Conservation (phyloP, 2,329 filamentous ascomycete genomes). For the Aspergillus puulaauensis region DNA sequence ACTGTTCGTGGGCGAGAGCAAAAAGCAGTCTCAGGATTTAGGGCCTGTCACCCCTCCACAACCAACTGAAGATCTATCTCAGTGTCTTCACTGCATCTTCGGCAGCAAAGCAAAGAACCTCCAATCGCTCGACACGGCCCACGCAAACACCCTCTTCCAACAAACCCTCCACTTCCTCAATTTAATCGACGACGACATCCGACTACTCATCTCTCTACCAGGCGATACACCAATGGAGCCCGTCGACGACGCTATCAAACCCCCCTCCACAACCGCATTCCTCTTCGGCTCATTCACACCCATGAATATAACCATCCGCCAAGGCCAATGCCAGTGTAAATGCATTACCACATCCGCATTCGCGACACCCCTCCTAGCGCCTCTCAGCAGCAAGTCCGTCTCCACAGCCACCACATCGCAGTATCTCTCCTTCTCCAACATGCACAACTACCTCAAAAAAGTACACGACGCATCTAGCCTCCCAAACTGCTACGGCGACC, state of each 20-base stretch:
- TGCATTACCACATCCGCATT: not conserved
- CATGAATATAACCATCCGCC: not conserved
- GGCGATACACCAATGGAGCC: not conserved
- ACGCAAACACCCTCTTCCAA: not conserved
- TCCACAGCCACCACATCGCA: not conserved
- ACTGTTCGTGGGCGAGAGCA: not conserved
- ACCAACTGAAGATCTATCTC: not conserved
- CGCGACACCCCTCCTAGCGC: not conserved
- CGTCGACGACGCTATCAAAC: not conserved
- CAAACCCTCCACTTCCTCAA: slow-evolving; percentile 7
- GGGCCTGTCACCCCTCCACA: not conserved
- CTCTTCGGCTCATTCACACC: slow-evolving; percentile 2
- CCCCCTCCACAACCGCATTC: not conserved
- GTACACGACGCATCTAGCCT: not conserved
- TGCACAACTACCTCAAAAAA: not conserved
- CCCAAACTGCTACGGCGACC: slow-evolving; percentile 2
- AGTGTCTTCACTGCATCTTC: not conserved
- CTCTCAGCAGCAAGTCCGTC: not conserved
- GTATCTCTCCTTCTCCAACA: not conserved
- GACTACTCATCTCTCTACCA: not conserved
- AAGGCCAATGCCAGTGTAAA: not conserved
- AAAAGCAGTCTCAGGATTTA: not conserved
- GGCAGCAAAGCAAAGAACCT: not conserved
- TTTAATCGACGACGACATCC: not conserved
- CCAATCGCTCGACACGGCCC: not conserved